Evolutionary conservation across 2,329 filamentous ascomycete genomes (phyloP).

Genomic region (Diplodia corticola): DNA sequence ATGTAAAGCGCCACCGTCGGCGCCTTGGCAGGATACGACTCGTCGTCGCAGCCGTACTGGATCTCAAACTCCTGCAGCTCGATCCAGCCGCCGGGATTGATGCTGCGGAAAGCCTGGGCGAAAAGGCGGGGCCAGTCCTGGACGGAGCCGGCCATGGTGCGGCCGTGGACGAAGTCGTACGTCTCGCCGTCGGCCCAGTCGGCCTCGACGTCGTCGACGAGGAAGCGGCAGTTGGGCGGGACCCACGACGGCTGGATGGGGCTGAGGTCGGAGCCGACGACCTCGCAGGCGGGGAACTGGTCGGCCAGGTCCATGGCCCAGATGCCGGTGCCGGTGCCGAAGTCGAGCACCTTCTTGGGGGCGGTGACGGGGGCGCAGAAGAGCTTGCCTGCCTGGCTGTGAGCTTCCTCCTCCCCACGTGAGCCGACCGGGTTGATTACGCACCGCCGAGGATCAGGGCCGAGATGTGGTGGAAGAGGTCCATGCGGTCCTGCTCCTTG

Average conservation of each 20-base stretch:
- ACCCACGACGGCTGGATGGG: constrained; percentile 40
- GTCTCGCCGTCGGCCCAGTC: constrained; percentile 30
- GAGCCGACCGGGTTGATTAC: constrained; percentile 25
- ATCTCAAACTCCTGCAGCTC: constrained; percentile 42
- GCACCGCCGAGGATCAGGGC: constrained; percentile 36
- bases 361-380: not conserved
- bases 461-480: constrained; percentile 43
- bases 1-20: constrained; percentile 29
- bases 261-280: constrained; percentile 45
- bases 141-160: constrained; percentile 55
- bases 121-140: constrained; percentile 55
- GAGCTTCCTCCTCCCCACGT: too few species aligned
- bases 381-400: constrained; percentile 10
- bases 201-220: constrained; percentile 40
- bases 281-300: constrained; percentile 24
- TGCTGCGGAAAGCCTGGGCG: constrained; percentile 39
- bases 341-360: constrained; percentile 33
- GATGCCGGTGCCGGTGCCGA: constrained; percentile 36
- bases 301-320: constrained; percentile 26
- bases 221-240: constrained; percentile 40
- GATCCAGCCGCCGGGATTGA: constrained; percentile 51
- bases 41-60: constrained; percentile 15
- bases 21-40: constrained; percentile 28
- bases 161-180: constrained; percentile 61
- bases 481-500: constrained; percentile 39